Evolutionary conservation across 345 rosid species (phyloP).

Genomic region (Turnera subulata): DNA sequence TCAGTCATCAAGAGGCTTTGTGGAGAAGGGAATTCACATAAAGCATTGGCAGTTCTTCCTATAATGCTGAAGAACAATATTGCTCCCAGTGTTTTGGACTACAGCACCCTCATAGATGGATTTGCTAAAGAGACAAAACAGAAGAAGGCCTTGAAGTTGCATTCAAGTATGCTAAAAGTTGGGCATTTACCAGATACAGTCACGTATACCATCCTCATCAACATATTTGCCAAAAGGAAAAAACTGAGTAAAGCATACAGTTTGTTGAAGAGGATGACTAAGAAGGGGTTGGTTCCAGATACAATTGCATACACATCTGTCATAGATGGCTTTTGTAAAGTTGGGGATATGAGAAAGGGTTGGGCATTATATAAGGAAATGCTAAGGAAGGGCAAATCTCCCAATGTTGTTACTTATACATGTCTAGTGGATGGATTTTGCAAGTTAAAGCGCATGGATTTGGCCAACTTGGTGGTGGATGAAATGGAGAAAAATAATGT

Average conservation of each 20-base stretch:
- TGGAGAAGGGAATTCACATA: conserved; percentile 24
- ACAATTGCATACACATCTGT: conserved; percentile 35
- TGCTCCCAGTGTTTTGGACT: conserved; percentile 31
- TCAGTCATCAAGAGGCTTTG: conserved; percentile 39
- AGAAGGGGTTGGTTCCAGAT: conserved; percentile 40
- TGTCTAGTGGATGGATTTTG: conserved; percentile 47
- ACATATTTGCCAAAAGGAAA: conserved; percentile 23
- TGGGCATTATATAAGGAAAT: conserved; percentile 29
- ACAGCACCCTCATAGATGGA: conserved; percentile 38
- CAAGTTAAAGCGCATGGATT: conserved; percentile 40
- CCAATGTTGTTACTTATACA: conserved; percentile 46
- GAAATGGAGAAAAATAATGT: conserved; percentile 37
- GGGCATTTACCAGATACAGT: conserved; percentile 34
- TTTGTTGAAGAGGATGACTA: conserved; percentile 38
- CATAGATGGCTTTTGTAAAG: conserved; percentile 41
- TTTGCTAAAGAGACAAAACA: conserved; percentile 36
- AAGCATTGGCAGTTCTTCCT: conserved; percentile 46
- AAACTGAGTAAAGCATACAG: conserved; percentile 31
- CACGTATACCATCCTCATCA: conserved; percentile 43
- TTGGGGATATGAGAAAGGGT: conserved; percentile 42
- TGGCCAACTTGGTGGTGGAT: conserved; percentile 30
- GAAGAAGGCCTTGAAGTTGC: conserved; percentile 31
- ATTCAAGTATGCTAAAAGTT: conserved; percentile 36
- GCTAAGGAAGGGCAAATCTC: conserved; percentile 23
- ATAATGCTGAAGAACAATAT: conserved; percentile 47